Base-by-base conservation (phyloP, 345 rosid genomes). In the Aurinia saxatilis region DNA sequence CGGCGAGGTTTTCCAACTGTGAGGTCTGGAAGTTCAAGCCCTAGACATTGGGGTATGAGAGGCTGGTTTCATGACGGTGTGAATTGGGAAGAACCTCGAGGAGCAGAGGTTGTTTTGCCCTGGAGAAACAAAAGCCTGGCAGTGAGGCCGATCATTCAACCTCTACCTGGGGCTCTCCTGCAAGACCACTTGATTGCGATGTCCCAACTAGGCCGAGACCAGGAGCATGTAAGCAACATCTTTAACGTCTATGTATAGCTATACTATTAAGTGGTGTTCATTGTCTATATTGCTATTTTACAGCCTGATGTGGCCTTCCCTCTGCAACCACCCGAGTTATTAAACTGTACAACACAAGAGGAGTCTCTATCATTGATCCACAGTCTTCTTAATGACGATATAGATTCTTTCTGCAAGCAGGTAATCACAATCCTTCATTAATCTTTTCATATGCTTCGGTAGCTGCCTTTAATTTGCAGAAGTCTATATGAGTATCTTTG, bases 1-100 rank as follows among this genome's bases (percentile, higher is more conserved):
- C 88, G 80, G 16, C 79, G 95, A 48, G 96, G 98, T 36, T 83
- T 88, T 73, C 91, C 98, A 27, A 86, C 84, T 66, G 98, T 92
- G 73, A 89, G 98, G 75, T 92, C 98, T 42, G 98, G 98, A 75
- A 92, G 98, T 78, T 92, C 98, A 66, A 92, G 98, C 72, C 98
- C 98, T 47, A 82, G 98, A 75, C 89, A 92, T 51, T 92, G 98
- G 98, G 84, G 96, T 70, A 68, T 88, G 78, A 86, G 87, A 80
- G 90, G 96, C 74, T 81, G 87, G 83, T 82, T 79, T 56, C 81
- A 80, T 66, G 96, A 92, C 55, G 84, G 84, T 66, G 76, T 79
- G 54, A 84, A 78, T 68, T 76, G 69, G 38, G 96, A 88, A 57
- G 96, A 88, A 66, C 77, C 82, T 73, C 75, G 85, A 75, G 95